Conservation (phyloP, 2,329 filamentous ascomycete genomes). For the Xylariaceae sp. region DNA sequence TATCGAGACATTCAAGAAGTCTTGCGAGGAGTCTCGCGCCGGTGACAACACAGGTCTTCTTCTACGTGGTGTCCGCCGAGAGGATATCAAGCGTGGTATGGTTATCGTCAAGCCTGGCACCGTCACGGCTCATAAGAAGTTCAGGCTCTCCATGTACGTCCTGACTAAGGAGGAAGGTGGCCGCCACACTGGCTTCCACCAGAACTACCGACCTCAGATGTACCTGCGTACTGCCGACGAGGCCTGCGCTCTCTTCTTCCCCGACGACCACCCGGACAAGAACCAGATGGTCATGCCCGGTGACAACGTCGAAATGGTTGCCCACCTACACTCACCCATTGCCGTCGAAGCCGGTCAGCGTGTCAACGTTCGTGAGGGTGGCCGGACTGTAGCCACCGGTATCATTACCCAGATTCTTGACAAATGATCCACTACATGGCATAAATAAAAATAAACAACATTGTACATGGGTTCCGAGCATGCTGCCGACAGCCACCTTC, state of each 20-base stretch:
- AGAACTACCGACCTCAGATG: constrained; percentile 96
- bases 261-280: constrained; percentile 70
- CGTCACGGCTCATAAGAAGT: constrained; percentile 83
- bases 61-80: constrained; percentile 90
- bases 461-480: constrained; percentile 22
- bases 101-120: constrained; percentile 78
- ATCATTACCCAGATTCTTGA: constrained; percentile 68
- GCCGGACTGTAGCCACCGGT: constrained; percentile 80
- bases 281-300: constrained; percentile 85
- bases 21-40: constrained; percentile 89
- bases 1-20: constrained; percentile 99
- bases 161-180: constrained; percentile 97
- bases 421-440: constrained; percentile 34
- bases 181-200: constrained; percentile 88
- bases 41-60: constrained; percentile 98
- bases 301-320: constrained; percentile 97
- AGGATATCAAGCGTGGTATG: constrained; percentile 94
- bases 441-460: constrained; percentile 12
- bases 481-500: constrained; percentile 20
- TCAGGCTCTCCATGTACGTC: constrained; percentile 94
- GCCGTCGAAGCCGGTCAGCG: constrained; percentile 88
- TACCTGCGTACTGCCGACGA: constrained; percentile 90
- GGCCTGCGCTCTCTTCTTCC: constrained; percentile 74
- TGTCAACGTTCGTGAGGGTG: constrained; percentile 98
- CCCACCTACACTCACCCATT: constrained; percentile 76